Evolutionary conservation across 2,329 filamentous ascomycete genomes (phyloP).

Genomic region (Fusarium denticulatum): DNA sequence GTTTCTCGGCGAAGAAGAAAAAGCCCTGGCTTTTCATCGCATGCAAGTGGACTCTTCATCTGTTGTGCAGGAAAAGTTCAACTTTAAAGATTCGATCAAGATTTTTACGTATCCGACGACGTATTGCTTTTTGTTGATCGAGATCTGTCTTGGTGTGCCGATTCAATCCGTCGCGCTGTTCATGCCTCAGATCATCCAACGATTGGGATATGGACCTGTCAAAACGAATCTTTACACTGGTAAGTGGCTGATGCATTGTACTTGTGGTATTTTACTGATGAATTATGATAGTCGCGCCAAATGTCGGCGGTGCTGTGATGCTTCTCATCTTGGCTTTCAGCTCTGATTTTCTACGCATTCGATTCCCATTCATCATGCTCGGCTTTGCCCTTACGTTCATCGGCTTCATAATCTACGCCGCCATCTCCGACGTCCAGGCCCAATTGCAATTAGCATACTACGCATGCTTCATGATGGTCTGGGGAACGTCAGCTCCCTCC

Average conservation of each 20-base stretch:
- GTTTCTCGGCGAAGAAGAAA: constrained; percentile 15
- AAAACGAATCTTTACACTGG: constrained; percentile 17
- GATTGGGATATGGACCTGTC: background rate
- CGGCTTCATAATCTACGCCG: constrained; percentile 16
- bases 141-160: constrained; percentile 13
- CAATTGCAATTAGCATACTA: constrained; percentile 4
- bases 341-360: constrained; percentile 6
- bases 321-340: constrained; percentile 10
- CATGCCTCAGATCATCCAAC: constrained; percentile 16
- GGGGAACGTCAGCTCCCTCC: constrained; percentile 2
- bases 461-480: constrained; percentile 22
- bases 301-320: constrained; percentile 13
- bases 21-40: background rate
- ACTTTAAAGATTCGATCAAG: constrained; percentile 11
- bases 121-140: constrained; percentile 14
- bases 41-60: constrained; percentile 19
- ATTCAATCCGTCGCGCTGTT: constrained; percentile 10
- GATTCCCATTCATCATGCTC: constrained; percentile 10
- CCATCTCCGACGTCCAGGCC: constrained; percentile 9
- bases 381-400: background rate
- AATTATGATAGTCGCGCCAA: background rate
- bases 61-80: constrained; percentile 16
- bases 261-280: background rate
- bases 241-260: background rate
- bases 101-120: constrained; percentile 14